Percentiles rank a stretch among this genome's conserved stretches.
These are phyloP conservation scores for Lactarius psammicola DNA, from an alignment of 768 basidiomycete species.

Conservation along the genomic window DNA sequence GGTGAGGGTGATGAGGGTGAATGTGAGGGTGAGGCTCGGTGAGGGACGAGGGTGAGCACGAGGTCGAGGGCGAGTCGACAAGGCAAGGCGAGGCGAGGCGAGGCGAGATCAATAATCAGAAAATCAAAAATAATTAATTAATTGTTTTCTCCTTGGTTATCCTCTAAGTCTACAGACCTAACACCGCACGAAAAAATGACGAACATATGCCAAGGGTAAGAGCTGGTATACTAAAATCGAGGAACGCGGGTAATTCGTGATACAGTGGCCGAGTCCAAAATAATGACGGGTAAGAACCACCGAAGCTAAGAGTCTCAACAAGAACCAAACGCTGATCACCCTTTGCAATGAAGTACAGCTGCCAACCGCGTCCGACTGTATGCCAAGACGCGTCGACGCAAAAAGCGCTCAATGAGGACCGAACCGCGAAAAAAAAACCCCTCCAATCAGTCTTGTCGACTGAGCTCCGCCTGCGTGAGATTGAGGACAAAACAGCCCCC, in stretches of 20 bases:
- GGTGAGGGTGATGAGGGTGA: conserved; percentile 29
- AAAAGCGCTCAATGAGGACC: background rate
- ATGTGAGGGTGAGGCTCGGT: conserved; percentile 34
- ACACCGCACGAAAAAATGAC: background rate
- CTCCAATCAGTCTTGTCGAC: conserved; percentile 54
- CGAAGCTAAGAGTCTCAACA: background rate
- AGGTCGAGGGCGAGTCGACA: background rate
- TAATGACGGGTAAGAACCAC: background rate
- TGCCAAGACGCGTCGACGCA: background rate
- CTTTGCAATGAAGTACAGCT: background rate
- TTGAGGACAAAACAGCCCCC: conserved; percentile 66
- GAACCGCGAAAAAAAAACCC: background rate
- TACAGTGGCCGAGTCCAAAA: conserved; percentile 8
- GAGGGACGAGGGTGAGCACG: conserved; percentile 19
- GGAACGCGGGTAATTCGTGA: conserved; percentile 1
- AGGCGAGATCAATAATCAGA: background rate
- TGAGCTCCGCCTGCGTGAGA: conserved; percentile 80
- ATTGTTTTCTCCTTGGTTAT: background rate
- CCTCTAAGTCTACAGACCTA: background rate
- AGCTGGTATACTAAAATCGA: conserved; percentile 1
- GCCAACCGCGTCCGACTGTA: background rate
- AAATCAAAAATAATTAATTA: background rate
- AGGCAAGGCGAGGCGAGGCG: background rate
- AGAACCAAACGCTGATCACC: background rate
- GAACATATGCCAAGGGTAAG: background rate